These are phyloP conservation scores for Tulasnella sp. DNA, from an alignment of 768 basidiomycete genomes.

Conservation along the genomic window DNA sequence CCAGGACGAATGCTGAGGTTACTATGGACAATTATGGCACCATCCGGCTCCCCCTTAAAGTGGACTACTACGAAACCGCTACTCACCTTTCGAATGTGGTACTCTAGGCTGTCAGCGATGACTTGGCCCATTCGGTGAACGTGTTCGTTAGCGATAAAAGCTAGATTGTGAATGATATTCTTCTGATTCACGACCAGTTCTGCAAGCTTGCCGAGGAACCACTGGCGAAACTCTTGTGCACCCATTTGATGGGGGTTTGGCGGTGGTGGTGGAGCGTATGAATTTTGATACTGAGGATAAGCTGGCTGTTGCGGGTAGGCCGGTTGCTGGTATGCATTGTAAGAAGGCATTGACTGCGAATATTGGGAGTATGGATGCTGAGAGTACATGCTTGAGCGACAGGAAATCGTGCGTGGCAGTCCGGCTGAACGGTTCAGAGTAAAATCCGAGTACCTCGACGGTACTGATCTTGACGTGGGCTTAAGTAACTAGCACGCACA, in stretches of 20 bases:
- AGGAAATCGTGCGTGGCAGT: neutral
- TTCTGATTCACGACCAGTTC: slow-evolving; percentile 92
- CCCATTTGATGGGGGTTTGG: slow-evolving; percentile 41
- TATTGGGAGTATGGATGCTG: slow-evolving; percentile 8
- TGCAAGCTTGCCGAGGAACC: slow-evolving; percentile 70
- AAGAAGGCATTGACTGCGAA: slow-evolving; percentile 7
- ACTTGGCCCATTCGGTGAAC: slow-evolving; percentile 64
- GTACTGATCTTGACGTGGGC: neutral
- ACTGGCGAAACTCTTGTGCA: slow-evolving; percentile 64
- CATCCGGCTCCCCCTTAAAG: neutral
- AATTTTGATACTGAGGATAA: slow-evolving; percentile 16
- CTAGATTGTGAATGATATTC: slow-evolving; percentile 87
- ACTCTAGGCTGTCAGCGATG: slow-evolving; percentile 74
- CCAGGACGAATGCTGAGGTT: neutral
- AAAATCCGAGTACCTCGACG: neutral
- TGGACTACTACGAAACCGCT: neutral
- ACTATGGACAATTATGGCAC: neutral
- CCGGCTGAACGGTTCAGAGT: neutral
- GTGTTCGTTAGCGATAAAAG: slow-evolving; percentile 88
- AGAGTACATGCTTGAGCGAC: slow-evolving; percentile 20
- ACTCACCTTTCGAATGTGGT: slow-evolving; percentile 89
- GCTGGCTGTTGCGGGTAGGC: slow-evolving; percentile 19
- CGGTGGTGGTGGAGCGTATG: slow-evolving; percentile 27
- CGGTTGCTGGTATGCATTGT: slow-evolving; percentile 2
- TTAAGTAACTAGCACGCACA: neutral